Base-by-base conservation (phyloP, 257 asterid species). In the Thymus quinquecostatus region DNA sequence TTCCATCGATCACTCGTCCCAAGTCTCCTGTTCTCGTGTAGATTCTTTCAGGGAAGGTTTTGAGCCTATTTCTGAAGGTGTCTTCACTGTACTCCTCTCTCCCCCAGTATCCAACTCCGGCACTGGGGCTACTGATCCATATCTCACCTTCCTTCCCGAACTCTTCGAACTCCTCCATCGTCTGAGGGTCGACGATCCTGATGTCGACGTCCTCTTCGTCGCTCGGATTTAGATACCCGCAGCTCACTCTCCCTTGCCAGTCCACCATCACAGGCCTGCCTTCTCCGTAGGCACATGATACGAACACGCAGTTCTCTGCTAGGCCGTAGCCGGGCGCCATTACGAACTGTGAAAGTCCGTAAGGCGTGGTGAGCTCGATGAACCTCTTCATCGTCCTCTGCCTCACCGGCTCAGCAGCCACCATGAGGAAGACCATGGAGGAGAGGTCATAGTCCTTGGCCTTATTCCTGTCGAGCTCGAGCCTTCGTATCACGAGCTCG, bases 241-340 rank as follows among this genome's bases (percentile, higher is more conserved):
- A 90, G 47, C 96, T 72, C 10, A 90, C 93, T 70, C 94, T 71
- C 72, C 97, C 96, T 79, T 90, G 96, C 97, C 97, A 90, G 66
- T 90, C 97, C 63, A 90, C 86, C 75, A 85, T 43, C 14, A 86
- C 45, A 13, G 97, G 89, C 43, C 73, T 86, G 64, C 86, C 86
- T 79, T 86, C 92, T 38, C 96, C 97, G 75, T 88, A 90, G 2
- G 90, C 96, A 73, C 97, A 88, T 32, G 82, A 84, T 27, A 85
- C 97, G 75, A 88, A 90, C 49, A 90, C 96, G 30, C 97, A 90
- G 63, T 90, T 90, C 78, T 90, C 97, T 3, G 97, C 97, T 84
- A 90, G 84, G 54, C 97, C 97, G 62, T 90, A 88, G 33, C 97
- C 96, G 43, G 97, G 97, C 45, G 97, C 97, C 90, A 88, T 79